These are phyloP conservation scores for Diatrype stigma DNA, from an alignment of 2,329 filamentous ascomycete species.

Conservation along the genomic window DNA sequence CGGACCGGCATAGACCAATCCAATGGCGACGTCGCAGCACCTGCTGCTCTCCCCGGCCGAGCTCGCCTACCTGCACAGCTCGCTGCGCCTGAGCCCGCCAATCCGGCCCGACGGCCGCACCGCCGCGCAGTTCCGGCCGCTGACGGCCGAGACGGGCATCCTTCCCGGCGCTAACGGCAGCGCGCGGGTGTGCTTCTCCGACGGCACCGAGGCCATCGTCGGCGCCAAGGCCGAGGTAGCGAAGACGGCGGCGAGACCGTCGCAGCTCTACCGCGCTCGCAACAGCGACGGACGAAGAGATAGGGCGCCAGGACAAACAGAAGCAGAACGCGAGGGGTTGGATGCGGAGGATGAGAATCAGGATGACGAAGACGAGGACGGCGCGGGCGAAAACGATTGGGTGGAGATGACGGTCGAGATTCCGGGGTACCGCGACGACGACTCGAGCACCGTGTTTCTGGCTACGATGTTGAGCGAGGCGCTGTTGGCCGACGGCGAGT, in stretches of 20 bases:
- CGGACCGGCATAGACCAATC: no score
- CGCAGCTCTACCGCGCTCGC: conserved; percentile 23
- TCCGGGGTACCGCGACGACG: conserved; percentile 85
- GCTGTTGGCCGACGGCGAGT: conserved; percentile 66
- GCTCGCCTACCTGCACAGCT: conserved; percentile 89
- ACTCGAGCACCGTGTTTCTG: conserved; percentile 82
- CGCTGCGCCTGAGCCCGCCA: conserved; percentile 75
- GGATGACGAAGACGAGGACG: conserved; percentile 13
- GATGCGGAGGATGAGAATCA: conserved; percentile 37
- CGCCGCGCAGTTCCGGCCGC: conserved; percentile 81
- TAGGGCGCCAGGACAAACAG: conserved; percentile 18
- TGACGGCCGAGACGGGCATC: conserved; percentile 86
- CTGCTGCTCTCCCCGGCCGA: conserved; percentile 88
- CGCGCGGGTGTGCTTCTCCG: conserved; percentile 87
- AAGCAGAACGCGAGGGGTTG: conserved; percentile 36
- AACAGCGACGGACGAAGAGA: conserved; percentile 19
- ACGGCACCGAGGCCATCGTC: conserved; percentile 93
- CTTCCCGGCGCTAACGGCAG: conserved; percentile 87
- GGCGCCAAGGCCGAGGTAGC: conserved; percentile 95
- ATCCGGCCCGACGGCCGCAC: conserved; percentile 85
- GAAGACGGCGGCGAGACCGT: conserved; percentile 55
- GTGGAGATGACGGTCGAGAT: conserved; percentile 90
- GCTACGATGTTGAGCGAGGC: conserved; percentile 86
- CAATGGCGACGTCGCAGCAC: conserved; percentile 65
- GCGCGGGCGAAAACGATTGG: conserved; percentile 61